These are phyloP conservation scores for Raphanus raphanistrum DNA, from an alignment of 345 rosid genomes.

Conservation along the genomic window DNA sequence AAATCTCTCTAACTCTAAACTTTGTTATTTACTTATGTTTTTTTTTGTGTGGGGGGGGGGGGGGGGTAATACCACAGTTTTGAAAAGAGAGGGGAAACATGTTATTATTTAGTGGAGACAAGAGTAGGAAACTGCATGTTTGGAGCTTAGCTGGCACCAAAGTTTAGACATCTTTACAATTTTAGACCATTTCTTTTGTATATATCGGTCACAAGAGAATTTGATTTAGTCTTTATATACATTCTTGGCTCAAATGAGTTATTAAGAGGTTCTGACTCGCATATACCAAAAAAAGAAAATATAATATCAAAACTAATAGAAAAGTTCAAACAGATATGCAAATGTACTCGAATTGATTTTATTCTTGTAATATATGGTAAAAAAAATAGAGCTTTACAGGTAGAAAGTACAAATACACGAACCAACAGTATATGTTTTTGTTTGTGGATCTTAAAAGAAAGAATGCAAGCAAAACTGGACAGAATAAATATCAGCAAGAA, in stretches of 20 bases:
- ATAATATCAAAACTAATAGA: background rate
- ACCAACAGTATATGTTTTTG: background rate
- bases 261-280: background rate
- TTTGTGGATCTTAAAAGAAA: slow-evolving; percentile 23
- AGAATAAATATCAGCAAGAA: slow-evolving; percentile 21
- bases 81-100: slow-evolving; percentile 53
- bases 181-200: too few relatives aligned
- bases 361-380: background rate
- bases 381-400: slow-evolving; percentile 30
- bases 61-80: background rate
- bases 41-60: background rate
- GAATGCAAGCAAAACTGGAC: slow-evolving; percentile 38
- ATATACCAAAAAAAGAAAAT: background rate
- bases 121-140: slow-evolving; percentile 7
- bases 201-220: too few relatives aligned
- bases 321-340: background rate
- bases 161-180: too few relatives aligned
- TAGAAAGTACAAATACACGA: slow-evolving; percentile 16
- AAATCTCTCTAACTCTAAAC: background rate
- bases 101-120: slow-evolving; percentile 39
- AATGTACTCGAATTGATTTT: slow-evolving; percentile 9
- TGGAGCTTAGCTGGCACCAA: slow-evolving; percentile 21
- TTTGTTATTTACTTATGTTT: background rate
- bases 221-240: background rate
- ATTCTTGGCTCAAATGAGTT: background rate